Percentiles rank a stretch among this genome's conserved stretches.
Conservation (phyloP, 129 eudicot genomes). For the Escallonia herrerae region DNA sequence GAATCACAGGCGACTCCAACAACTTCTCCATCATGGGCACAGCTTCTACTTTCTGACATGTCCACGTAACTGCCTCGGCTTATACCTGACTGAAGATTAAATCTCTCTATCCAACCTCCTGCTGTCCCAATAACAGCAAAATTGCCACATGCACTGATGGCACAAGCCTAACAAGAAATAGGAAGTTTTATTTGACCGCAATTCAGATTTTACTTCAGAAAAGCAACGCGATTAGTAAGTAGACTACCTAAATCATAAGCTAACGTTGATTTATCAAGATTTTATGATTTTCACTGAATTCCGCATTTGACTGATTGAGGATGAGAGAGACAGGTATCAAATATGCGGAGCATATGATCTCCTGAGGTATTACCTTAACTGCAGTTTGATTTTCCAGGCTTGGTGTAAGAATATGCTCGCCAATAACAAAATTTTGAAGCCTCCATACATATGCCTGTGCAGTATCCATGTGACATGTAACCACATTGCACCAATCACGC, state of each 20-base stretch:
- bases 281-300: not conserved
- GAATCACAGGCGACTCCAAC: conserved; percentile 96
- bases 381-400: conserved; percentile 54
- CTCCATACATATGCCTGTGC: conserved; percentile 93
- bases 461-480: conserved; percentile 89
- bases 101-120: conserved; percentile 91
- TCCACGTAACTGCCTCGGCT: conserved; percentile 86
- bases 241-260: no score
- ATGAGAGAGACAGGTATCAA: not conserved
- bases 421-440: conserved; percentile 92
- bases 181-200: not conserved
- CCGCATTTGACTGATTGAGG: not conserved
- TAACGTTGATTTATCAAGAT: not conserved
- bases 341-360: not conserved
- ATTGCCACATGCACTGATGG: conserved; percentile 93
- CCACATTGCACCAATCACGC: conserved; percentile 97
- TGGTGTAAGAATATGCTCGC: conserved; percentile 84
- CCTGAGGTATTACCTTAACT: conserved; percentile 43
- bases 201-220: conserved; percentile 6
- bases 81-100: conserved; percentile 92
- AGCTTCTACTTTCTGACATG: conserved; percentile 28
- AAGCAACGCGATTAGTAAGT: not conserved
- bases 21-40: conserved; percentile 83
- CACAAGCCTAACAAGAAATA: conserved; percentile 54
- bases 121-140: conserved; percentile 90